Evolutionary conservation across 257 asterid genomes (phyloP), one percentile per base, ranked within the genome.

Genomic region (Solanum stenotomum): DNA sequence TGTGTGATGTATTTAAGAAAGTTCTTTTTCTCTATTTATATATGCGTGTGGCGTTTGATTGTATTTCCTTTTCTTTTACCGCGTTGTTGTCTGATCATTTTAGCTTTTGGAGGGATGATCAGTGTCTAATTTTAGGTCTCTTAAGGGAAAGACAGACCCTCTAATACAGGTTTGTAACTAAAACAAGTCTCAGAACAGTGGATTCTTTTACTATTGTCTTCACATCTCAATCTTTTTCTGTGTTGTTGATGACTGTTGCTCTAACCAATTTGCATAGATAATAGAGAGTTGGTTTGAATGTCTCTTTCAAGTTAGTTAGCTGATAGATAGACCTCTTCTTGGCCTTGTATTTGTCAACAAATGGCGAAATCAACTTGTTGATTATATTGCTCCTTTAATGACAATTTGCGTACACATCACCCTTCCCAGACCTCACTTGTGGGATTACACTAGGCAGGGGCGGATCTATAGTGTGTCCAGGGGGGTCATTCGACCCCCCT

Each of bases 91-190:
- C 91, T 93, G 95, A 87, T 91, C 90, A 89, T 81, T 74, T 90
- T 93, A 92, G 94, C 87, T 89, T 91, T 91, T 90, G 90, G 90
- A 90, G 89, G 91, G 89, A 89, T 89, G 90, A 87, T 85, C 90
- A 91, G 67, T 86, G 88, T 92, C 94, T 93, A 90, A 93, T 93
- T 85, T 89, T 95, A 93, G 97, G 95, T 86, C 84, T 76, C 13
- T 87, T 42, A 87, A 88, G 93, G 93, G 89, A 85, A 79, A 91
- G 75, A 88, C 91, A 91, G 63, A 86, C 91, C 89, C 89, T 68
- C 85, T 76, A 89, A 93, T 75, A 92, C 96, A 91, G 94, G 96
- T 93, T 95, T 95, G 98, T 96, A 93, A 95, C 98, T 93, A 95
- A 91, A 94, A 91, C 94, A 90, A 91, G 92, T 93, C 92, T 90